phyloP scores from a whole-genome alignment of 2,329 filamentous ascomycete species.

The Fusarium irregulare region DNA sequence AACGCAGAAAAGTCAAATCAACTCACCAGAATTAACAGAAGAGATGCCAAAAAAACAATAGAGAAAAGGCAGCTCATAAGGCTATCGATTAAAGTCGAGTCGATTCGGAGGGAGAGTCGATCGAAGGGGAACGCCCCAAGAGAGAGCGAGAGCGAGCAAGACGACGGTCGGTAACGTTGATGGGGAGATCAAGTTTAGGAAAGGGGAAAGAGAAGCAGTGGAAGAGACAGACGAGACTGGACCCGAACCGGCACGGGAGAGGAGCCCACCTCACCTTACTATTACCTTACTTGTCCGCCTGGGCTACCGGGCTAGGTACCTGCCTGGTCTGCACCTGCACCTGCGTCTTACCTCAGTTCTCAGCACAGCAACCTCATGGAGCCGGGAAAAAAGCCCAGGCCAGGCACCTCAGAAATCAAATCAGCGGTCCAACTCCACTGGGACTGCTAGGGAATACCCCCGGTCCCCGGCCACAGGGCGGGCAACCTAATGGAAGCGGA shows the following conservation, averaged over 20 bases:
- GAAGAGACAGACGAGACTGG: constrained; percentile 13
- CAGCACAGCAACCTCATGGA: constrained; percentile 4
- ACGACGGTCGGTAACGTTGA: constrained; percentile 39
- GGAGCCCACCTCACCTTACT: constrained; percentile 12
- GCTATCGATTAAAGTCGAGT: constrained; percentile 32
- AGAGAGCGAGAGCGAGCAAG: constrained; percentile 32
- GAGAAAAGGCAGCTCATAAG: constrained; percentile 31
- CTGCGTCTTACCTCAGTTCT: constrained; percentile 8
- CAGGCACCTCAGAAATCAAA: constrained; percentile 25
- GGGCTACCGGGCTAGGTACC: background rate
- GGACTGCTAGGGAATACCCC: constrained; percentile 26
- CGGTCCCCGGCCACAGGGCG: constrained; percentile 22
- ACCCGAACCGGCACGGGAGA: constrained; percentile 27
- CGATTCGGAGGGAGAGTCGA: constrained; percentile 26
- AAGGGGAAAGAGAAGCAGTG: constrained; percentile 43
- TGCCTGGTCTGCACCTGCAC: background rate
- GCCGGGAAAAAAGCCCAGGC: constrained; percentile 1
- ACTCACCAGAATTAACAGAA: constrained; percentile 39
- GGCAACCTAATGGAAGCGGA: constrained; percentile 2
- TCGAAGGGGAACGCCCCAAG: constrained; percentile 36
- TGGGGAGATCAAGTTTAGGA: constrained; percentile 41
- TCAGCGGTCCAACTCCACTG: constrained; percentile 29
- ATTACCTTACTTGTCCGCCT: background rate
- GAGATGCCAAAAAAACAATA: constrained; percentile 41
- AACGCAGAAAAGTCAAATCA: constrained; percentile 11